Percentiles rank a stretch among this genome's conserved stretches.
Evolutionary conservation across 2,329 filamentous ascomycete species (phyloP).

Genomic region (Magnaporthiopsis rhizophila): DNA sequence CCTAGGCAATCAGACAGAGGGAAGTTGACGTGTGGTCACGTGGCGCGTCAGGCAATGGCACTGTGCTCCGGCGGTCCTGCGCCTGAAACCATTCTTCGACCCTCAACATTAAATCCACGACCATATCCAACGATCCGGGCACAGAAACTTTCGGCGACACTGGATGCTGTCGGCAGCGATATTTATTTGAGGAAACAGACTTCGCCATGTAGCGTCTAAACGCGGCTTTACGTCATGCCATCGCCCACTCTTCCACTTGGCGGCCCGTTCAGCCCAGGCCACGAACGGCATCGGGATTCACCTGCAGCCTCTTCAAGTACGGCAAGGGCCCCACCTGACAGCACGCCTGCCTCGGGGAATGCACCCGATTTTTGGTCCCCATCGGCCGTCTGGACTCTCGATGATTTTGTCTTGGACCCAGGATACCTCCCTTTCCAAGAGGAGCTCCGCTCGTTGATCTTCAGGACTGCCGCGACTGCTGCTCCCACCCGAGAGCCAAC

Average conservation of each 20-base stretch:
- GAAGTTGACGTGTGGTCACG: too few relatives aligned
- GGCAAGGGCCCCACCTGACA: background rate
- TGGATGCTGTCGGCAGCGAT: background rate
- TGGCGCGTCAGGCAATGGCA: background rate
- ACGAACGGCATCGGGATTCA: background rate
- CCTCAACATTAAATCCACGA: too few relatives aligned
- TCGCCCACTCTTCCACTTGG: background rate
- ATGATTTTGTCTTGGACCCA: slow-evolving; percentile 30
- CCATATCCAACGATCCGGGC: background rate
- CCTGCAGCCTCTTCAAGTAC: background rate
- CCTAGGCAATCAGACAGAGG: too few relatives aligned
- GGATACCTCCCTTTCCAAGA: slow-evolving; percentile 37
- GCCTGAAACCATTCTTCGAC: too few relatives aligned
- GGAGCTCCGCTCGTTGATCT: slow-evolving; percentile 36
- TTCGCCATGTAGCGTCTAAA: background rate
- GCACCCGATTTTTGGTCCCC: background rate
- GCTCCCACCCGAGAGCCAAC: slow-evolving; percentile 31
- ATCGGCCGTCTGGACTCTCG: slow-evolving; percentile 9
- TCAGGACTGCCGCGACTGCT: slow-evolving; percentile 35
- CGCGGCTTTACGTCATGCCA: background rate
- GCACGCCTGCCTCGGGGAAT: background rate
- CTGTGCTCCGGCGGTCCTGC: background rate
- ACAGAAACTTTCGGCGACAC: background rate
- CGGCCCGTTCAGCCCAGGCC: background rate
- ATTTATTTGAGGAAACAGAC: background rate